These are phyloP conservation scores for Sedum album DNA, from an alignment of 164 flowering plant genomes.

Conservation along the genomic window DNA sequence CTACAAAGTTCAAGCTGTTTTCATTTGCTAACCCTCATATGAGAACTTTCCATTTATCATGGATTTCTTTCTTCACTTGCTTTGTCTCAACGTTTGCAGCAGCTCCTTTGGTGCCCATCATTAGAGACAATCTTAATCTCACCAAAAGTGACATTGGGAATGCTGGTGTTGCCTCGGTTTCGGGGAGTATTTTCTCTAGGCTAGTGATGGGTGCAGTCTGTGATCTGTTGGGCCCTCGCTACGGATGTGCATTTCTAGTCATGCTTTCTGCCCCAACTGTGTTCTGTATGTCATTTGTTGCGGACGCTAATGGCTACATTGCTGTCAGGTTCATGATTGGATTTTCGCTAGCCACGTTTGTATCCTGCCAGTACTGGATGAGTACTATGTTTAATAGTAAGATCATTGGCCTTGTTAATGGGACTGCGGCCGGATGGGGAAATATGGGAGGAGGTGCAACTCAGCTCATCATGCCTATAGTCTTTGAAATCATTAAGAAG, in stretches of 20 bases:
- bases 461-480: slow-evolving; percentile 68
- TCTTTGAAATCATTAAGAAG: slow-evolving; percentile 32
- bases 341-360: background rate
- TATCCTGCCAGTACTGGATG: background rate
- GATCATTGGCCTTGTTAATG: background rate
- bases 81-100: background rate
- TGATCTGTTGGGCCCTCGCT: background rate
- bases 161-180: background rate
- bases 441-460: slow-evolving; percentile 86
- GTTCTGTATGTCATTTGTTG: background rate
- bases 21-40: slow-evolving; percentile 69
- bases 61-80: background rate
- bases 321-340: background rate
- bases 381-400: background rate
- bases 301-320: background rate
- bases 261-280: background rate
- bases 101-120: background rate
- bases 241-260: background rate
- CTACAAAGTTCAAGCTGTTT: slow-evolving; percentile 48
- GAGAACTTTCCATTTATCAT: slow-evolving; percentile 61
- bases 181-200: background rate
- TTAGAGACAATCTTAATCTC: background rate
- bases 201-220: background rate
- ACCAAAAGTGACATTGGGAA: background rate
- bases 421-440: slow-evolving; percentile 32